A percentile compares a stretch with the other conserved stretches of the same genome.
Evolutionary conservation across 2,329 filamentous ascomycete genomes (phyloP).

Genomic region (Parasarocladium wereldwijsianum): DNA sequence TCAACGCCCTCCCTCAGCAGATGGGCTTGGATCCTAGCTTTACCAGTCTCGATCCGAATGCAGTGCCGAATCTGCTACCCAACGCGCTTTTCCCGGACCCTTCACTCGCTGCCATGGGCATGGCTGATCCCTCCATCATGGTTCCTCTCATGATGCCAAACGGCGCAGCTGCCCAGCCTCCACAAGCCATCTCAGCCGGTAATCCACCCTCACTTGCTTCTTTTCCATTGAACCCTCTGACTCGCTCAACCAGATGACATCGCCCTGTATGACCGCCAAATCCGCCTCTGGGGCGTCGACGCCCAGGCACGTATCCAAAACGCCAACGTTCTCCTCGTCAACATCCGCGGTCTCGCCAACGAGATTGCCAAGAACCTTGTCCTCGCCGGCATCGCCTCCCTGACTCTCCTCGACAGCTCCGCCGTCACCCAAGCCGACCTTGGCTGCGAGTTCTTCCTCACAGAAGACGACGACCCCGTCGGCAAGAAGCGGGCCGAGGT

Average conservation of each 20-base stretch:
- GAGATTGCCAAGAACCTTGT: conserved; percentile 97
- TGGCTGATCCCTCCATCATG: conserved; percentile 15
- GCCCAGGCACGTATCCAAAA: conserved; percentile 86
- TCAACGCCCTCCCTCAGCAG: conserved; percentile 6
- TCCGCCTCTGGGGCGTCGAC: conserved; percentile 90
- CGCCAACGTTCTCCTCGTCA: conserved; percentile 80
- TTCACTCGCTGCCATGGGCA: conserved; percentile 10
- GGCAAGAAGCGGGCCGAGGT: conserved; percentile 78
- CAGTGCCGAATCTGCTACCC: conserved; percentile 11
- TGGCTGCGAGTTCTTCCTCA: conserved; percentile 70
- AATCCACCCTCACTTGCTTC: conserved; percentile 5
- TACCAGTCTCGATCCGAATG: conserved; percentile 11
- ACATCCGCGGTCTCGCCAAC: conserved; percentile 74
- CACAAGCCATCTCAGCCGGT: conserved; percentile 20
- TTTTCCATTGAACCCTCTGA: neutral
- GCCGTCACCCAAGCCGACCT: conserved; percentile 65
- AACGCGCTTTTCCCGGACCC: conserved; percentile 11
- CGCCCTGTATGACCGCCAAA: conserved; percentile 92
- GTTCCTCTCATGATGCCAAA: conserved; percentile 17
- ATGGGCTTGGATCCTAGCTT: conserved; percentile 9
- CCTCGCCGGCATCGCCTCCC: conserved; percentile 76
- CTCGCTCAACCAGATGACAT: conserved; percentile 81
- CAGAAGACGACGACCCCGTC: conserved; percentile 39
- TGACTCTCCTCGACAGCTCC: conserved; percentile 76
- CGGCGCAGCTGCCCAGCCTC: conserved; percentile 10